These are phyloP conservation scores for Monocercomonoides exilis DNA, from an alignment of 78 protist genomes.

Conservation along the genomic window DNA sequence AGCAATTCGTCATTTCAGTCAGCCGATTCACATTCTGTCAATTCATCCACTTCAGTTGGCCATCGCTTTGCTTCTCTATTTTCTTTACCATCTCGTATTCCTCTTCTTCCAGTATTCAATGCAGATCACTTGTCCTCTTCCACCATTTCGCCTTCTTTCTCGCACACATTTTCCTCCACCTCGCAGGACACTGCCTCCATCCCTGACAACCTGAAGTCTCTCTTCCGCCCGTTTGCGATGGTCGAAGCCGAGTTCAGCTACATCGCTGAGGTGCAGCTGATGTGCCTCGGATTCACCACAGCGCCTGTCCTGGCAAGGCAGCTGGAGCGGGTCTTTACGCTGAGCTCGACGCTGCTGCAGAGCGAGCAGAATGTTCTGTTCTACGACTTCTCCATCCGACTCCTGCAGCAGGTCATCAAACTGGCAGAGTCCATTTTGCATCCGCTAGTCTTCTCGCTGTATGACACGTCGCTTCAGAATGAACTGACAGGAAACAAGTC, in stretches of 20 bases:
- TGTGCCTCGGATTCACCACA: neutral
- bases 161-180: neutral
- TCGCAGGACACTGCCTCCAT: neutral
- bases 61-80: too few relatives aligned
- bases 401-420: neutral
- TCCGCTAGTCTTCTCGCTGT: neutral
- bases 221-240: slow-evolving; percentile 22
- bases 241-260: neutral
- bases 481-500: too few relatives aligned
- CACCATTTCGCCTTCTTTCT: neutral
- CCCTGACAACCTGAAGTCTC: slow-evolving; percentile 39
- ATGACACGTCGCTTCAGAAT: too few relatives aligned
- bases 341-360: too few relatives aligned
- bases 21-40: too few relatives aligned
- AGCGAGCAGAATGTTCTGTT: too few relatives aligned
- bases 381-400: neutral
- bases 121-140: too few relatives aligned
- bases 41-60: too few relatives aligned
- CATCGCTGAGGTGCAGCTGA: slow-evolving; percentile 16
- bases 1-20: too few relatives aligned
- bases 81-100: too few relatives aligned
- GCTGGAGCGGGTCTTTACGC: slow-evolving; percentile 11
- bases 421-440: neutral
- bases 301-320: neutral
- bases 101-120: too few relatives aligned